A percentile compares a stretch with the other conserved stretches of the same genome.
Conservation (phyloP, 2,329 filamentous ascomycete genomes). For the Chaetomium sp. region DNA sequence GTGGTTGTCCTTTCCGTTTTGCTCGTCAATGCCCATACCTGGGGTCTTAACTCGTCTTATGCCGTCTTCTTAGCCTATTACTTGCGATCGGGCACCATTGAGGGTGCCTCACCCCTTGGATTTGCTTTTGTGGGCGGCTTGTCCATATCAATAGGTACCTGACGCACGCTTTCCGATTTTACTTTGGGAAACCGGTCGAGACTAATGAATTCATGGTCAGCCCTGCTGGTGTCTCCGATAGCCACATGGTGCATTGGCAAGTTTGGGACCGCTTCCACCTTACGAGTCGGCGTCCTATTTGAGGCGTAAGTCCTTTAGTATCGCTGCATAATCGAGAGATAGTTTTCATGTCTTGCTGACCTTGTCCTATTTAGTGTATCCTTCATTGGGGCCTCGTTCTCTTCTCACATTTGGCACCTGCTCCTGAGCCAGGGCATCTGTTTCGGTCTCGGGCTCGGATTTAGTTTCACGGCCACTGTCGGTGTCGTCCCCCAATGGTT, state of each 20-base stretch:
- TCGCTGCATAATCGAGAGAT: not conserved
- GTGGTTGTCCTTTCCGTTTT: slow-evolving; percentile 49
- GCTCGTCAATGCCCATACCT: slow-evolving; percentile 63
- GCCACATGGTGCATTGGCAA: slow-evolving; percentile 55
- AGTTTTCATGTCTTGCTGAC: not conserved
- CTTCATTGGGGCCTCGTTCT: slow-evolving; percentile 65
- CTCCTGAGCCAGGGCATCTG: slow-evolving; percentile 68
- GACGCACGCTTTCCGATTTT: slow-evolving; percentile 17
- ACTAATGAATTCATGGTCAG: slow-evolving; percentile 29
- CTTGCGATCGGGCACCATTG: slow-evolving; percentile 52
- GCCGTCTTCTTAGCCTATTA: slow-evolving; percentile 53
- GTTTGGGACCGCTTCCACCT: slow-evolving; percentile 56
- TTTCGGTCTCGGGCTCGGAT: slow-evolving; percentile 74
- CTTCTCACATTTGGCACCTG: slow-evolving; percentile 64
- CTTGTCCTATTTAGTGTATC: slow-evolving; percentile 35
- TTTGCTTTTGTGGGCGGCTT: slow-evolving; percentile 75
- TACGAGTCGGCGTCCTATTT: slow-evolving; percentile 58
- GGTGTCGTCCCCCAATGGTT: slow-evolving; percentile 72
- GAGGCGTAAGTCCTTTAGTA: slow-evolving; percentile 40
- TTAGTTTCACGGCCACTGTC: slow-evolving; percentile 64
- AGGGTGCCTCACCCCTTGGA: slow-evolving; percentile 55
- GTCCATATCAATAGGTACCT: slow-evolving; percentile 50
- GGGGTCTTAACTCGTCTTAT: slow-evolving; percentile 66
- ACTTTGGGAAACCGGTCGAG: slow-evolving; percentile 5
- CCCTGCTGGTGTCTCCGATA: slow-evolving; percentile 61